Evolutionary conservation across 345 rosid genomes (phyloP).

Genomic region (Hibiscus syriacus): DNA sequence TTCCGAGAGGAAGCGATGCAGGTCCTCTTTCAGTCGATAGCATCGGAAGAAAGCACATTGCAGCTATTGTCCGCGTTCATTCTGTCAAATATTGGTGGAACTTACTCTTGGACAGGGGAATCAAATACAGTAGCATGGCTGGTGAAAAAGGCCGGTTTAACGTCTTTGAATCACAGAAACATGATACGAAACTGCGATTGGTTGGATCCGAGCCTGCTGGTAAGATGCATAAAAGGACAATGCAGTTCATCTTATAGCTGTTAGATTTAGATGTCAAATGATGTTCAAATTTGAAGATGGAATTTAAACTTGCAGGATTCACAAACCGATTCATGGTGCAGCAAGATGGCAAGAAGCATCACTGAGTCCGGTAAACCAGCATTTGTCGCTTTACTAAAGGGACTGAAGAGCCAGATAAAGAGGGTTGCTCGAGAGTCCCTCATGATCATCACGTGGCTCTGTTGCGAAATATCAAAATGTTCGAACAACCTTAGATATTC

Average conservation of each 20-base stretch:
- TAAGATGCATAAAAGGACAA: slow-evolving; percentile 5
- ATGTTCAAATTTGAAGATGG: slow-evolving; percentile 11
- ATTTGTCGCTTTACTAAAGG: too few relatives aligned
- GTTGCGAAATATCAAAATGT: slow-evolving; percentile 60
- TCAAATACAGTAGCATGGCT: slow-evolving; percentile 72
- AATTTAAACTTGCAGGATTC: too few relatives aligned
- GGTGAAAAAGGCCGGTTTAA: too few relatives aligned
- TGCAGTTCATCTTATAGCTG: background rate
- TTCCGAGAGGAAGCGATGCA: slow-evolving; percentile 45
- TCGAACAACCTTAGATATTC: slow-evolving; percentile 40
- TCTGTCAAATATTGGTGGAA: slow-evolving; percentile 83
- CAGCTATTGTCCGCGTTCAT: slow-evolving; percentile 55
- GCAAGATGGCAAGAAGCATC: slow-evolving; percentile 54
- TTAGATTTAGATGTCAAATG: background rate
- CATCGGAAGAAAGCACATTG: slow-evolving; percentile 32
- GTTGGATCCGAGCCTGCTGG: slow-evolving; percentile 74
- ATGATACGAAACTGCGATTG: slow-evolving; percentile 69
- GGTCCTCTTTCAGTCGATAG: too few relatives aligned
- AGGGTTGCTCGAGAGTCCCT: slow-evolving; percentile 56
- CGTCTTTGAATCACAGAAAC: slow-evolving; percentile 49
- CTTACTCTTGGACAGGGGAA: slow-evolving; percentile 82
- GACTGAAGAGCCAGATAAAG: slow-evolving; percentile 59
- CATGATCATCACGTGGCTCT: slow-evolving; percentile 61
- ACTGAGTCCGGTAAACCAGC: slow-evolving; percentile 41
- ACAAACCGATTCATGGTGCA: slow-evolving; percentile 62